phyloP scores from a whole-genome alignment of 1,139 yeast genomes.

The Debaryomyces singareniensis region DNA sequence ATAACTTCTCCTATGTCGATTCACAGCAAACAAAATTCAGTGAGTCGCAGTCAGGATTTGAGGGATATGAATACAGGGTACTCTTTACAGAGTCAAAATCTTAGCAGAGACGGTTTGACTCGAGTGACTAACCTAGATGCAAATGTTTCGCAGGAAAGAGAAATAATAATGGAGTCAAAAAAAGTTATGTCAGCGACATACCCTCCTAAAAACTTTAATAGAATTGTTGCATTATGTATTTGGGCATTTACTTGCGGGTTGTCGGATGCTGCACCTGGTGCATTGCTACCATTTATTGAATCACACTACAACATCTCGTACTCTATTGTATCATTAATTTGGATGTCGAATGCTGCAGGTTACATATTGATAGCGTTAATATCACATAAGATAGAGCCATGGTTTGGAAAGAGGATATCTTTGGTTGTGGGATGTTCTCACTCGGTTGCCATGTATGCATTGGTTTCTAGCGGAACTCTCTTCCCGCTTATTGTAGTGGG shows the following conservation, averaged over 20 bases:
- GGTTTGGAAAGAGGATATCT: slow-evolving; percentile 35
- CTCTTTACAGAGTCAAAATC: no score
- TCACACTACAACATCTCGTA: slow-evolving; percentile 27
- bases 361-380: slow-evolving; percentile 36
- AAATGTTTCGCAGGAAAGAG: slow-evolving; percentile 7
- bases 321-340: slow-evolving; percentile 36
- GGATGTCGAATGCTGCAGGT: slow-evolving; percentile 42
- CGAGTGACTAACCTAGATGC: no score
- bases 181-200: slow-evolving; percentile 18
- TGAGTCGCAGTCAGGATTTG: no score
- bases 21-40: no score
- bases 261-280: slow-evolving; percentile 44
- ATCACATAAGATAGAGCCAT: slow-evolving; percentile 32
- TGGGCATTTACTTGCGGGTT: slow-evolving; percentile 37
- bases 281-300: slow-evolving; percentile 39
- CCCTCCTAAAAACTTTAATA: slow-evolving; percentile 39
- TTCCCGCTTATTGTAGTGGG: slow-evolving; percentile 43
- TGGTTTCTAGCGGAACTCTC: slow-evolving; percentile 31
- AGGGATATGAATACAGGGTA: no score
- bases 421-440: slow-evolving; percentile 28
- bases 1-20: no score
- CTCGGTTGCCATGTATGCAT: slow-evolving; percentile 31
- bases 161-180: slow-evolving; percentile 2
- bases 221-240: slow-evolving; percentile 33
- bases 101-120: no score